phyloP scores from a whole-genome alignment of 306 rosid species.

The Acacia melanoxylon region DNA sequence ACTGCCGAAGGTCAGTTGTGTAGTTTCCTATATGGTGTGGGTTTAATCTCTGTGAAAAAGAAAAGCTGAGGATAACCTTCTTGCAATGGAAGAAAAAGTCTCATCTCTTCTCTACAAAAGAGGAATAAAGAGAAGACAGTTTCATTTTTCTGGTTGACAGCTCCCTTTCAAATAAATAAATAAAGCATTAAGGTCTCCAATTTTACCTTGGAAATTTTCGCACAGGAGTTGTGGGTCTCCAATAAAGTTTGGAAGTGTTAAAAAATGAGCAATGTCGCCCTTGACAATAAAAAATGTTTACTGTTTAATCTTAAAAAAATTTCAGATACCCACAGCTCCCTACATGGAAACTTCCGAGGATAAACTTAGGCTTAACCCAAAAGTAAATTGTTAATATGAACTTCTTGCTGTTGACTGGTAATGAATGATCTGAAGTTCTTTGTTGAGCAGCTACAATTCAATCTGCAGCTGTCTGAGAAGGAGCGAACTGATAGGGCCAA shows the following conservation, averaged over 20 bases:
- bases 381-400: constrained; percentile 4
- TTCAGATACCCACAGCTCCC: too few relatives aligned
- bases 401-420: background rate
- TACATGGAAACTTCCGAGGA: too few relatives aligned
- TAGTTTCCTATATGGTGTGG: constrained; percentile 24
- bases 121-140: background rate
- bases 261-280: too few relatives aligned
- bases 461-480: constrained; percentile 87
- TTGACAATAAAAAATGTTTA: too few relatives aligned
- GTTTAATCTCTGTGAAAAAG: constrained; percentile 13
- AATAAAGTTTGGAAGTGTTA: too few relatives aligned
- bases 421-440: constrained; percentile 15
- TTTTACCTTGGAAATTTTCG: too few relatives aligned
- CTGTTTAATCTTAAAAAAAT: too few relatives aligned
- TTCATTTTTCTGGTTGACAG: background rate
- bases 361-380: too few relatives aligned
- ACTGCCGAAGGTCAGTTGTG: constrained; percentile 72
- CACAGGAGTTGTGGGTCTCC: too few relatives aligned
- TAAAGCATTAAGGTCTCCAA: too few relatives aligned
- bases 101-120: background rate
- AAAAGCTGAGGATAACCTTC: constrained; percentile 6
- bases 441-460: constrained; percentile 74
- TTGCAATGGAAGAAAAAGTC: background rate
- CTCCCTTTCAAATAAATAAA: background rate
- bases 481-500: constrained; percentile 82